Evolutionary conservation across 1,284 basidiomycete species (phyloP).

Genomic region (Fomitopsis betulina): DNA sequence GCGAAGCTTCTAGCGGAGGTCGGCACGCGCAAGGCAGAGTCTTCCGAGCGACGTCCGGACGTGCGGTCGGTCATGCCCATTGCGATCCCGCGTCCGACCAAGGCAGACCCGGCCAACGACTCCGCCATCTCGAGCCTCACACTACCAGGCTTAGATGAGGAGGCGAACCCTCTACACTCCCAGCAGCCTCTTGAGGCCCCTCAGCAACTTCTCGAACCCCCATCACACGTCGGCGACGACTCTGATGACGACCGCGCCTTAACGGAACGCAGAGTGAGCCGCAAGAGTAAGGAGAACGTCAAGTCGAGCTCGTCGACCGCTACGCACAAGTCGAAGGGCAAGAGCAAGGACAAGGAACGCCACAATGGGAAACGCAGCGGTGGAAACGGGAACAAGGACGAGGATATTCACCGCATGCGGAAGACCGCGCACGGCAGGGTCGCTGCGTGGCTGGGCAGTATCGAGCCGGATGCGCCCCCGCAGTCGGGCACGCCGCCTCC

Average conservation of each 20-base stretch:
- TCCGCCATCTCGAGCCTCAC: slow-evolving; percentile 73
- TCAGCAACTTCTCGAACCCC: neutral
- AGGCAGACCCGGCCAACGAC: slow-evolving; percentile 49
- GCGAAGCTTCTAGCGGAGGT: slow-evolving; percentile 57
- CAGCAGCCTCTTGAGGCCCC: slow-evolving; percentile 6
- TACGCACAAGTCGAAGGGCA: slow-evolving; percentile 10
- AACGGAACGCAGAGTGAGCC: slow-evolving; percentile 2
- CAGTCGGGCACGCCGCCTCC: slow-evolving; percentile 20
- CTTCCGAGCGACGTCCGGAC: slow-evolving; percentile 34
- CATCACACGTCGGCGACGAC: neutral
- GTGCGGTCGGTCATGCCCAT: slow-evolving; percentile 47
- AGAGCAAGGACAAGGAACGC: slow-evolving; percentile 18
- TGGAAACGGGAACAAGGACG: slow-evolving; percentile 20
- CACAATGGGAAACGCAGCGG: slow-evolving; percentile 16
- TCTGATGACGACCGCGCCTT: slow-evolving; percentile 6
- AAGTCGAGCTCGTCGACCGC: slow-evolving; percentile 11
- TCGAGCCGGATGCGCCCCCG: slow-evolving; percentile 49
- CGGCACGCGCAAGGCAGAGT: slow-evolving; percentile 52
- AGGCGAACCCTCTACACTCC: slow-evolving; percentile 19
- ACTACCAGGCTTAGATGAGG: slow-evolving; percentile 42
- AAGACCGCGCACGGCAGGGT: slow-evolving; percentile 64
- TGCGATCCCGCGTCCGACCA: slow-evolving; percentile 31
- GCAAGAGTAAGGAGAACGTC: slow-evolving; percentile 20
- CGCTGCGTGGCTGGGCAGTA: slow-evolving; percentile 67
- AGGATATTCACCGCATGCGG: slow-evolving; percentile 36